Evolutionary conservation across 2,329 filamentous ascomycete species (phyloP).

Genomic region (Nectriaceae sp.): DNA sequence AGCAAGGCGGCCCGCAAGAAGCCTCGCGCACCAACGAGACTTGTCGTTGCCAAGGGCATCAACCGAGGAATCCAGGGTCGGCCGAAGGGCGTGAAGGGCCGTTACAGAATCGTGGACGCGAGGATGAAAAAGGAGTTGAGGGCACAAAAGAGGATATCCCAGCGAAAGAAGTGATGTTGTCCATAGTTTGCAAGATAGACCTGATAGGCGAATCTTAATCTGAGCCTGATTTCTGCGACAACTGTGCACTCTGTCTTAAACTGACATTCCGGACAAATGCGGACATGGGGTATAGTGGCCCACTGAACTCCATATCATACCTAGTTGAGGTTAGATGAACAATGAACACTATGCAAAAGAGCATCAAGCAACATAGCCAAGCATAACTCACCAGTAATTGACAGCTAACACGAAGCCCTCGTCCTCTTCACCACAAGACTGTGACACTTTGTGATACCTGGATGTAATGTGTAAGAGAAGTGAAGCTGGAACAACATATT

Average conservation of each 20-base stretch:
- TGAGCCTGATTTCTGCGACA: constrained; percentile 9
- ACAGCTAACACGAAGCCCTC: constrained; percentile 77
- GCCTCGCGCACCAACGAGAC: constrained; percentile 77
- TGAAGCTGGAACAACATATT: neutral
- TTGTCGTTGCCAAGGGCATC: constrained; percentile 83
- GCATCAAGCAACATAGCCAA: neutral
- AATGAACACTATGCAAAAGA: neutral
- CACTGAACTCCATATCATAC: constrained; percentile 80
- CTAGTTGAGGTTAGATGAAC: constrained; percentile 37
- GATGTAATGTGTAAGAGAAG: neutral
- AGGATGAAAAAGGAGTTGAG: constrained; percentile 96
- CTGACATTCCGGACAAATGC: constrained; percentile 53
- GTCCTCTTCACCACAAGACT: constrained; percentile 65
- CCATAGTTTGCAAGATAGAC: constrained; percentile 11
- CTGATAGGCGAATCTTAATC: constrained; percentile 12
- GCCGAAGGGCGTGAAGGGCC: constrained; percentile 89
- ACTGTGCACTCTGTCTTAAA: constrained; percentile 14
- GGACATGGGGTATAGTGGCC: constrained; percentile 64
- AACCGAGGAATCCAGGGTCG: constrained; percentile 86
- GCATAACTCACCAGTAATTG: constrained; percentile 71
- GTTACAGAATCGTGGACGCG: constrained; percentile 95
- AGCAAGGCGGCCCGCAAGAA: constrained; percentile 83
- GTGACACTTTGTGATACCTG: constrained; percentile 79
- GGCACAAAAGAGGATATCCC: constrained; percentile 75
- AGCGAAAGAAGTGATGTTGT: constrained; percentile 54